A percentile compares a stretch with the other conserved stretches of the same genome.
phyloP scores from a whole-genome alignment of 192 early-diverging fungal genomes.

The Phlyctochytrium arcticum region DNA sequence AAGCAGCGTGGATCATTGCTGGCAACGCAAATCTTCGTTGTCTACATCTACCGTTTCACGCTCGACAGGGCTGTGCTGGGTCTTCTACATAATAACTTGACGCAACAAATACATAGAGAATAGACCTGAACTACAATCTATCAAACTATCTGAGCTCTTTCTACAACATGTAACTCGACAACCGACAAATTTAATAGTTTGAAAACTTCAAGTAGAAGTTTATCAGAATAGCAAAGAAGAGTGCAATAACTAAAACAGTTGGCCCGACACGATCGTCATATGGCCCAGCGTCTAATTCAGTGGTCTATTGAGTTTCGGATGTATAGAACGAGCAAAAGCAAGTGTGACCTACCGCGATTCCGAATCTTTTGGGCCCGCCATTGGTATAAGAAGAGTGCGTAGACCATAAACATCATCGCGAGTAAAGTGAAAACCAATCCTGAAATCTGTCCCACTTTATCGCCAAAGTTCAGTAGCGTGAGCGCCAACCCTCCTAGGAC shows the following conservation, averaged over 20 bases:
- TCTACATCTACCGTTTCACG: too few relatives aligned
- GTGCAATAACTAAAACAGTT: slow-evolving; percentile 61
- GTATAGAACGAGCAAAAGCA: background rate
- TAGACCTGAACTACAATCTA: too few relatives aligned
- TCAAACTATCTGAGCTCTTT: too few relatives aligned
- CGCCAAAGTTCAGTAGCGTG: slow-evolving; percentile 73
- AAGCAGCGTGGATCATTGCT: too few relatives aligned
- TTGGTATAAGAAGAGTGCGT: slow-evolving; percentile 67
- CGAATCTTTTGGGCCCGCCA: slow-evolving; percentile 65
- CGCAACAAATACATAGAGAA: too few relatives aligned
- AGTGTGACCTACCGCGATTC: slow-evolving; percentile 36
- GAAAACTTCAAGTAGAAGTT: slow-evolving; percentile 42
- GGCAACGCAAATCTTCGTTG: too few relatives aligned
- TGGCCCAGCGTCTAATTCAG: slow-evolving; percentile 39
- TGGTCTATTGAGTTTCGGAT: background rate
- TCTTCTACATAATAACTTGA: too few relatives aligned
- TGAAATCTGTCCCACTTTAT: slow-evolving; percentile 59
- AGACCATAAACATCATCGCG: slow-evolving; percentile 65
- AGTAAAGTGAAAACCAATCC: slow-evolving; percentile 70
- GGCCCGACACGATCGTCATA: slow-evolving; percentile 70
- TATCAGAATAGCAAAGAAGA: slow-evolving; percentile 36
- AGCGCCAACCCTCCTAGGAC: slow-evolving; percentile 66
- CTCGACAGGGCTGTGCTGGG: too few relatives aligned
- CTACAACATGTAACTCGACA: too few relatives aligned
- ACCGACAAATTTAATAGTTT: background rate